Evolutionary conservation across 1,284 basidiomycete genomes (phyloP), one percentile per base, ranked within the genome.

Genomic region (Termitomyces sp.): DNA sequence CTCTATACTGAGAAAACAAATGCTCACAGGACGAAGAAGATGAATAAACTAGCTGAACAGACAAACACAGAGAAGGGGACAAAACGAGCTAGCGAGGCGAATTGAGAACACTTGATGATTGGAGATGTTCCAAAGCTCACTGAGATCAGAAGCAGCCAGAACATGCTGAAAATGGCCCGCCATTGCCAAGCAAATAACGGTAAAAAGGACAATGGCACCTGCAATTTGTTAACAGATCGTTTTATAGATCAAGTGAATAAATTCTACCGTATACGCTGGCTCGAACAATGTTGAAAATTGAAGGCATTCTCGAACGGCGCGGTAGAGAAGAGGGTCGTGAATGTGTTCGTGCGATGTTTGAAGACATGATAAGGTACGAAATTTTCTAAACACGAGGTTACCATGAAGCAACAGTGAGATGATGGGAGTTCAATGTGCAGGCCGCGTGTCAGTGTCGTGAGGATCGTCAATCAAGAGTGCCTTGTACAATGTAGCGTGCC

Each of bases 31-130:
- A 80, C 70, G 45, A 82, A 62, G 54, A 89, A 78, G 62, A 90
- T 80, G 59, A 87, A 68, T 64, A 90, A 65, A 65, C 84, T 88
- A 40, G 78, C 79, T 42, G 75, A 74, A 62, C 84, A 88, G 42
- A 90, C 87, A 62, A 91, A 91, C 65, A 91, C 81, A 55, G 88
- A 84, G 63, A 90, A 88, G 17, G 89, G 89, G 46, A 92, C 83
- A 67, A 91, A 92, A 74, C 83, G 86, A 72, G 88, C 89, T 91
- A 64, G 19, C 26, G 21, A 19, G 53, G 58, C 34, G 58, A 50
- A 54, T 56, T 60, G 30, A 50, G 40, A 13, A 36, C 1, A 7
- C 10, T 26, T 28, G 33, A 36, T 17, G 43, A 57, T 17, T 38
- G 26, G 34, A 33, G 43, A 40, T 45, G 24, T 51, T 31, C 30